These are phyloP conservation scores for Penicillium fimorum DNA, from an alignment of 495 filamentous ascomycete genomes.

Conservation along the genomic window DNA sequence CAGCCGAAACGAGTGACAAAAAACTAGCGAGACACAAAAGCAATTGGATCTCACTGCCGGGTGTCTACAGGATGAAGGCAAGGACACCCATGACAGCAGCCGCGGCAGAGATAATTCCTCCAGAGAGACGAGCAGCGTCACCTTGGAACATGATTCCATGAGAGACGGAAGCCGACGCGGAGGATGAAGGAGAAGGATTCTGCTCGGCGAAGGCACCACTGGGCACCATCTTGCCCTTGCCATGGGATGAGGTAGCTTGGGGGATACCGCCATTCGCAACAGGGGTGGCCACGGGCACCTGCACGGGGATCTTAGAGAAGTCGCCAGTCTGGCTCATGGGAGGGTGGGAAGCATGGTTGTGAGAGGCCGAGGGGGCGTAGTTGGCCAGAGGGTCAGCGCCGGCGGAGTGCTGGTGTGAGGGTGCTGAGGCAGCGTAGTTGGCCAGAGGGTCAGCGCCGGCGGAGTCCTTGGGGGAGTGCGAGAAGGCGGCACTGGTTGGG, in stretches of 20 bases:
- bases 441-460: not conserved
- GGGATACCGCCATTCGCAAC: slow-evolving; percentile 9
- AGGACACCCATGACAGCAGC: slow-evolving; percentile 34
- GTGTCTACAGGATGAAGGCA: slow-evolving; percentile 33
- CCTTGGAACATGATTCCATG: slow-evolving; percentile 30
- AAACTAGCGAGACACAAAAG: not conserved
- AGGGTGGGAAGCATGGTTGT: slow-evolving; percentile 16
- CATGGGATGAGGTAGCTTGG: slow-evolving; percentile 13
- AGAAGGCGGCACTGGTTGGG: not conserved
- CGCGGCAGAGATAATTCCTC: slow-evolving; percentile 28
- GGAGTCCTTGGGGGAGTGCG: not conserved
- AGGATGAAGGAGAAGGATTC: slow-evolving; percentile 1
- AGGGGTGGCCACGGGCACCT: slow-evolving; percentile 28
- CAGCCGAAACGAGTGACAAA: slow-evolving; percentile 10
- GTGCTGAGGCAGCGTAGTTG: no score
- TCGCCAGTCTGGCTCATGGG: slow-evolving; percentile 10
- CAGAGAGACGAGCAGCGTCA: slow-evolving; percentile 26
- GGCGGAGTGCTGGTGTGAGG: slow-evolving; percentile 10
- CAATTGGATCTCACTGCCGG: not conserved
- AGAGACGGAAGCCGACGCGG: slow-evolving; percentile 15
- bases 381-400: not conserved
- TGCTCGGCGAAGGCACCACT: slow-evolving; percentile 8
- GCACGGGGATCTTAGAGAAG: slow-evolving; percentile 35
- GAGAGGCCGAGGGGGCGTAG: not conserved
- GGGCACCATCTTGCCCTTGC: slow-evolving; percentile 11